Base-by-base conservation (phyloP, 2,329 filamentous ascomycete species). In the Ascochyta viciae-villosae region DNA sequence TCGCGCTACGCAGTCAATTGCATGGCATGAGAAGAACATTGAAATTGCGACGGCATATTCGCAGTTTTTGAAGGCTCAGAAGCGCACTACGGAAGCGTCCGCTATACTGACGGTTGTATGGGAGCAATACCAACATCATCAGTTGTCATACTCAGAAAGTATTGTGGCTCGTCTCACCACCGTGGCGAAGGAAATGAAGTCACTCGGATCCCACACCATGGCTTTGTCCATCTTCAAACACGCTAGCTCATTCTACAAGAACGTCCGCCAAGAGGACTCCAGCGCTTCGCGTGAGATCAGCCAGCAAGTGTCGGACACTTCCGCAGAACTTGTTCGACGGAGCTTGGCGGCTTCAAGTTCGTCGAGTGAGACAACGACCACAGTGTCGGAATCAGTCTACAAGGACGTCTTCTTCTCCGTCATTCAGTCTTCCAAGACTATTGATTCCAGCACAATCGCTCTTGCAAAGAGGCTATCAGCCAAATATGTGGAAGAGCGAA, bases 201-300 rank as follows among this genome's bases (percentile, higher is more conserved):
- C 74, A 1, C 58, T 82, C n/a, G 80, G 78, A 3, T 68, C 80
- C 5, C 75, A 77, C 37, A 71, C 74, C 9, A 71, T 76, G 44
- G 79, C 81, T n/a, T 64, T 84, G 41, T 76, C 75, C 1, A 77
- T 83, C 49, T 81, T 79, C 74, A 81, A 82, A 67, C 73, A 75
- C 27, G 68, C 66, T 8, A 67, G 59, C 40, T 71, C 67, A 1
- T 72, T 74, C 59, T 74, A 73, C 65, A 65, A 71, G 72, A 71
- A 54, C 15, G 50, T 64, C 0, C 66, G 61, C 37, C 63, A 75
- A 71, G 63, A 77, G 67, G 65, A 79, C 65, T 54, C 77, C 63
- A 63, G 68, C 50, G 61, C 64, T 4, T 79, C 78, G 48, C 72
- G 73, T 23, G 76, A 81, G 59, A 75, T 83, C 43, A 76, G 78